Evolutionary conservation across 2,329 filamentous ascomycete genomes (phyloP).

Genomic region (Drechslerella dactyloides): DNA sequence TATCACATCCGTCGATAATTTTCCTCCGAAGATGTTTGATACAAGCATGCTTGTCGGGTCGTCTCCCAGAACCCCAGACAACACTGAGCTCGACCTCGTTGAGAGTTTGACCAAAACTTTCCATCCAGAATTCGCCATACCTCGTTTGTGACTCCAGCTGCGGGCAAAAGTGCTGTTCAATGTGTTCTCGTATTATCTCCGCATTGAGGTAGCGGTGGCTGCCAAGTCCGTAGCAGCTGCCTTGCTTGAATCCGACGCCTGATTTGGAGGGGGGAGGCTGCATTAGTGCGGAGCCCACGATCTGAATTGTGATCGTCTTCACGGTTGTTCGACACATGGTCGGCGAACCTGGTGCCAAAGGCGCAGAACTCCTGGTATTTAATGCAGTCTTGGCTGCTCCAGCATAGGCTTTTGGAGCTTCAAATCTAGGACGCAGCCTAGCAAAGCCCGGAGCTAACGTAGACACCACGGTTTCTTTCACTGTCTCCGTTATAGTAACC

Average conservation of each 20-base stretch:
- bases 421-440: no score
- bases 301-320: background rate
- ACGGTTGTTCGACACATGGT: conserved; percentile 11
- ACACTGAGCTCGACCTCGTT: conserved; percentile 30
- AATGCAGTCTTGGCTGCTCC: background rate
- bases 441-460: background rate
- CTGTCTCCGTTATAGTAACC: background rate
- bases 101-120: conserved; percentile 7
- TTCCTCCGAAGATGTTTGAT: conserved; percentile 12
- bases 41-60: conserved; percentile 9
- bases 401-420: no score
- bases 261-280: conserved; percentile 22
- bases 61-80: conserved; percentile 8
- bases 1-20: conserved; percentile 32
- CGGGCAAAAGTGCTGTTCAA: conserved; percentile 17
- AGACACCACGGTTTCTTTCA: background rate
- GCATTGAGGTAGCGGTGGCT: conserved; percentile 26
- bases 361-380: background rate
- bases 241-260: conserved; percentile 5
- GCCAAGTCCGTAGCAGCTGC: conserved; percentile 27
- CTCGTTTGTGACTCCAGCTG: conserved; percentile 8
- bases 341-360: background rate
- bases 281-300: background rate
- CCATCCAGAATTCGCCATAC: conserved; percentile 35
- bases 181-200: conserved; percentile 4